Evolutionary conservation across 345 rosid genomes (phyloP).

Genomic region (Bruguiera gymnorhiza): DNA sequence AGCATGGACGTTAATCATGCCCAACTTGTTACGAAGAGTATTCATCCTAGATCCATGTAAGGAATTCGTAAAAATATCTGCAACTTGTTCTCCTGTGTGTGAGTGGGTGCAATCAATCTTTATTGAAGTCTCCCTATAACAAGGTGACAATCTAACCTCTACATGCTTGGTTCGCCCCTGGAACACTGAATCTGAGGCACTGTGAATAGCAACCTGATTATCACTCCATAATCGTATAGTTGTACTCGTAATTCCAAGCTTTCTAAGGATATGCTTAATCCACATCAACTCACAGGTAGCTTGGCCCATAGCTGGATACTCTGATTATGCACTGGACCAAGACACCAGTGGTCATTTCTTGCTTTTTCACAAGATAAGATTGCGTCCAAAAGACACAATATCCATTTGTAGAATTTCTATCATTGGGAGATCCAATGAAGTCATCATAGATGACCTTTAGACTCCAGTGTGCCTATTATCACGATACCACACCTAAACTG

Average conservation of each 20-base stretch:
- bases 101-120: neutral
- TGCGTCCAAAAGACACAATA: neutral
- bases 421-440: neutral
- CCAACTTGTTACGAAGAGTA: no score
- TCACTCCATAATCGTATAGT: neutral
- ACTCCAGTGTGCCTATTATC: neutral
- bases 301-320: neutral
- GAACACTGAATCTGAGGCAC: neutral
- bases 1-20: no score
- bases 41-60: no score
- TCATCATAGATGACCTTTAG: neutral
- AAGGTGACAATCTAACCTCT: neutral
- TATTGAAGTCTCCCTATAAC: neutral
- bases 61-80: no score
- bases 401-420: neutral
- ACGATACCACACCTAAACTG: no score
- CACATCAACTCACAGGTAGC: neutral
- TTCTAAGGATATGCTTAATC: neutral
- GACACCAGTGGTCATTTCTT: neutral
- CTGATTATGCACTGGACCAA: neutral
- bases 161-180: neutral
- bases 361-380: neutral
- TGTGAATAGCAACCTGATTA: neutral
- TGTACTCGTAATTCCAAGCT: neutral
- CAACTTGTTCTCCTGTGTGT: no score